These are phyloP conservation scores for Phalaenopsis hybrid DNA, from an alignment of 116 monocot genomes.

Conservation along the genomic window DNA sequence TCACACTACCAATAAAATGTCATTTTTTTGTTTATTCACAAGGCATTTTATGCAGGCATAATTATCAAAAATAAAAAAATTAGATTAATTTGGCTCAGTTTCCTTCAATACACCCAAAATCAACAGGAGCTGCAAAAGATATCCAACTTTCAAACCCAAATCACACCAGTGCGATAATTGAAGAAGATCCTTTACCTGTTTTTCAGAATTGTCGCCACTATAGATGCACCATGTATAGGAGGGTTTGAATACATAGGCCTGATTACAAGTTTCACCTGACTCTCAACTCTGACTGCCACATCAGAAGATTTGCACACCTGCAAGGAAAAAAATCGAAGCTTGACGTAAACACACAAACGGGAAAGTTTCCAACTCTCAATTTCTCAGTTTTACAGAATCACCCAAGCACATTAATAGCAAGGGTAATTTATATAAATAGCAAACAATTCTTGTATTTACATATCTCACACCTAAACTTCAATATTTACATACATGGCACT, in stretches of 20 bases:
- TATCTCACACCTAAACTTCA: no score
- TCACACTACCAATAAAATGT: background rate
- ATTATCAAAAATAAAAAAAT: background rate
- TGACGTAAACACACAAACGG: background rate
- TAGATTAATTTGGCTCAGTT: background rate
- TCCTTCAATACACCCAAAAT: background rate
- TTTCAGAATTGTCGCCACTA: slow-evolving; percentile 95
- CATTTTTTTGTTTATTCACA: background rate
- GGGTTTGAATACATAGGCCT: slow-evolving; percentile 99
- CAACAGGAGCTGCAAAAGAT: background rate
- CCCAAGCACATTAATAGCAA: background rate
- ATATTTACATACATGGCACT: no score
- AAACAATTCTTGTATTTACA: no score
- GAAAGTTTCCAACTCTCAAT: background rate
- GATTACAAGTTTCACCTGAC: slow-evolving; percentile 99
- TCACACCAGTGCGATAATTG: background rate
- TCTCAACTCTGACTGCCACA: slow-evolving; percentile 85
- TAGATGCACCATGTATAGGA: slow-evolving; percentile 96
- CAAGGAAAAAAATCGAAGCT: slow-evolving; percentile 7
- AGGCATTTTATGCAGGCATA: background rate
- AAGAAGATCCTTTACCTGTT: slow-evolving; percentile 46
- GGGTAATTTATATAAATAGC: no score
- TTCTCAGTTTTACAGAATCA: background rate
- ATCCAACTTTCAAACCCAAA: background rate
- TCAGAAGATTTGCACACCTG: slow-evolving; percentile 83